A percentile compares a stretch with the other conserved stretches of the same genome.
Evolutionary conservation across 2,329 filamentous ascomycete genomes (phyloP).

Genomic region (Pseudocercospora fuligena): DNA sequence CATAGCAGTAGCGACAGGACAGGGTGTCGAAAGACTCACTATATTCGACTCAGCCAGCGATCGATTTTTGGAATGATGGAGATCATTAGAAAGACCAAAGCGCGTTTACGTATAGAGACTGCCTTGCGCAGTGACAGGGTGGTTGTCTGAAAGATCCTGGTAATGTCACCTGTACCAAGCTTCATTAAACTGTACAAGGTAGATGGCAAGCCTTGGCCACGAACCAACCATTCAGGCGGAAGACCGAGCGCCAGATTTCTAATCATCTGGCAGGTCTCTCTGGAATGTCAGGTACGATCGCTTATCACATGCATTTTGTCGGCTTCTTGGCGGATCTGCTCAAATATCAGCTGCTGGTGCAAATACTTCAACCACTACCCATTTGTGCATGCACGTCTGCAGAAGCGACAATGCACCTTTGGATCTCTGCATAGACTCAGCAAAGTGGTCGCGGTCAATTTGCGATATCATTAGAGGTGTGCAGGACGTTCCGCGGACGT

Average conservation of each 20-base stretch:
- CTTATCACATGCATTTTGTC: not conserved
- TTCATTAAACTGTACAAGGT: conserved; percentile 3
- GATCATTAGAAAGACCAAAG: not conserved
- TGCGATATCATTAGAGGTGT: too few species aligned
- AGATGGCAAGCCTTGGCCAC: not conserved
- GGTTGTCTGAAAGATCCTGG: not conserved
- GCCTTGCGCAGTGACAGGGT: not conserved
- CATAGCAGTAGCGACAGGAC: not conserved
- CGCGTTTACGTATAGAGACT: not conserved
- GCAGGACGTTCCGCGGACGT: not conserved
- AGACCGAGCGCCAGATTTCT: not conserved
- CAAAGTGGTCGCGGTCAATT: too few species aligned
- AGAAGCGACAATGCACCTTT: not conserved
- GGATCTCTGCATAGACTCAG: too few species aligned
- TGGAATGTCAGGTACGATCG: not conserved
- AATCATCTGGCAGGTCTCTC: not conserved
- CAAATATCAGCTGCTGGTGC: too few species aligned
- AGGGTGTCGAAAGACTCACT: not conserved
- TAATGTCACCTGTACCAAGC: not conserved
- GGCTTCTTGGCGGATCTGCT: not conserved
- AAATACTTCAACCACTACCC: not conserved
- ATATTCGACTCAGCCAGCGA: not conserved
- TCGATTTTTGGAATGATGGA: not conserved
- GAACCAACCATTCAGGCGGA: not conserved
- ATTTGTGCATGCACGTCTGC: not conserved